Evolutionary conservation across 1,284 basidiomycete genomes (phyloP).

Genomic region (Termitomyces sp.): DNA sequence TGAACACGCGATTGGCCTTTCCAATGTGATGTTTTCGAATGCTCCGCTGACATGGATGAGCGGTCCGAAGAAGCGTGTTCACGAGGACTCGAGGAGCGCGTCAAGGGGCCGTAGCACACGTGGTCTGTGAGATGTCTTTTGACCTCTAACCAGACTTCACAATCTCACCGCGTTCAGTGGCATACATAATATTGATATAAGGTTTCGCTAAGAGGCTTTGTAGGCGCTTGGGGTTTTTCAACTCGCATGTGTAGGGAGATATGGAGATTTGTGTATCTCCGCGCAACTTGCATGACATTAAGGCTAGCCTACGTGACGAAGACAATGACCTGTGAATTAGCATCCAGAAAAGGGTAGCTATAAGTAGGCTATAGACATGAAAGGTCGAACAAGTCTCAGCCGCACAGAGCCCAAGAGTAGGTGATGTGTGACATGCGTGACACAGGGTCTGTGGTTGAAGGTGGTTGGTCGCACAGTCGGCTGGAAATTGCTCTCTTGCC

Average conservation of each 20-base stretch:
- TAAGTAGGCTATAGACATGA: constrained; percentile 3
- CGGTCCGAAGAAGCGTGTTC: constrained; percentile 1
- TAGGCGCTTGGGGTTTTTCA: no score
- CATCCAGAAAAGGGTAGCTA: not conserved
- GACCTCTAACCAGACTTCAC: no score
- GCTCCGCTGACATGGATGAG: constrained; percentile 1
- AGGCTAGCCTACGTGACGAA: not conserved
- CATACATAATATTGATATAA: no score
- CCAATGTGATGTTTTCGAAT: constrained; percentile 11
- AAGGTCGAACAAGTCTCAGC: constrained; percentile 11
- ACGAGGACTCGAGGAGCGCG: not conserved
- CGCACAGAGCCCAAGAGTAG: constrained; percentile 3
- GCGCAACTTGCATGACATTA: not conserved
- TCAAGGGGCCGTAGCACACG: not conserved
- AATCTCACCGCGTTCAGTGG: not conserved
- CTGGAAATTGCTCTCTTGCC: constrained; percentile 16
- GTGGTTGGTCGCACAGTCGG: constrained; percentile 10
- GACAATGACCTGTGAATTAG: not conserved
- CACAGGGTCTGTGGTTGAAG: constrained; percentile 13
- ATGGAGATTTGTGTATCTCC: constrained; percentile 2
- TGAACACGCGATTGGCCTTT: constrained; percentile 22
- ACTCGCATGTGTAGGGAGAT: not conserved
- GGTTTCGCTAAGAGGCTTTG: no score
- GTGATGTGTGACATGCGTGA: constrained; percentile 21
- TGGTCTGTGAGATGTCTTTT: not conserved